Base-by-base conservation (phyloP, 2,329 filamentous ascomycete genomes). In the Colletotrichum tofieldiae region DNA sequence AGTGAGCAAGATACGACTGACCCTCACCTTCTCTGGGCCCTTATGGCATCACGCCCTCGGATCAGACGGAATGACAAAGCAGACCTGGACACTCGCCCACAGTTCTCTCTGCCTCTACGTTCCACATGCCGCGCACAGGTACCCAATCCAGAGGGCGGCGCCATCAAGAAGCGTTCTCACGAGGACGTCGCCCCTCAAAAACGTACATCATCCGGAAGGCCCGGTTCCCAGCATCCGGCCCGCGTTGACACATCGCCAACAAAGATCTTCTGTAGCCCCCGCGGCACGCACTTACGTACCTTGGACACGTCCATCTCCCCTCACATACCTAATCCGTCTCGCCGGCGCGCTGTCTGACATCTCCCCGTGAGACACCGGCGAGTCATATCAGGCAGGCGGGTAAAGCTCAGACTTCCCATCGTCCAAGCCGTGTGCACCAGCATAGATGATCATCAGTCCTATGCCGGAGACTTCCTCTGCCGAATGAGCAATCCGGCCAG, bases 361-460 rank as follows among this genome's bases (percentile, higher is more conserved):
- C 20, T 62, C 14, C 11, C 55, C 23, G 8, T 32, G 23, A 54
- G 14, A 54, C 29, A 16, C 20, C 54, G 32, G 29, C 41, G 41
- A 26, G 58, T 9, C 58, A 12, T 41, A 39, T 26, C 60, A 39
- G 60, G 29, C 51, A 54, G 47, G 47, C n/a, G n/a, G 47, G 47
- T 12, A 18, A 5, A 43, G 41, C 41, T 43, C 41, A 43, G 16
- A 43, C 12, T 16, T 16, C 41, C 14, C 14, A 18, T 11, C 16
- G 41, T 43, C 6, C 6, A 49, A 23, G 47, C n/a, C 47, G n/a
- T 26, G 47, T 12, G n/a, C 51, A 54, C 29, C 32, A 5, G 26
- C 26, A 5, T 32, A 8, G 49, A 52, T n/a, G 9, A n/a, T 29
- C 49, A 7, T 9, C 49, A 52, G 26, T 20, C 49, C 29, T 32